Percentiles rank a stretch among this genome's conserved stretches.
phyloP scores from a whole-genome alignment of 2,329 filamentous ascomycete genomes.

The Laburnicola sp. region DNA sequence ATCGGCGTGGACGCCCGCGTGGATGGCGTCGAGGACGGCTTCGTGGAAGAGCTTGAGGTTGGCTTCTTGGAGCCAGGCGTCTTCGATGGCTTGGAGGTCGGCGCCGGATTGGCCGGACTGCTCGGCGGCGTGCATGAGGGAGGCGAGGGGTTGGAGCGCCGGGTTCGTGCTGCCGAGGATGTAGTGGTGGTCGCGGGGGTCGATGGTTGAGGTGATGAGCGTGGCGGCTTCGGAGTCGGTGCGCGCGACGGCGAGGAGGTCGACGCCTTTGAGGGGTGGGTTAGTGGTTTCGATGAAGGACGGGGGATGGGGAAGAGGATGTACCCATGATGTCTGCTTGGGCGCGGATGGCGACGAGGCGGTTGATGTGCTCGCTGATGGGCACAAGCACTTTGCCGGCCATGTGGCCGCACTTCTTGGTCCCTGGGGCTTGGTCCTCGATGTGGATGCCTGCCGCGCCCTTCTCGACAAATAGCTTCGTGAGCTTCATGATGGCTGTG shows the following conservation, averaged over 20 bases:
- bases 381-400: slow-evolving; percentile 97
- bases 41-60: slow-evolving; percentile 87
- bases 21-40: slow-evolving; percentile 81
- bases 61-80: slow-evolving; percentile 79
- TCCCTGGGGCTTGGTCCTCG: slow-evolving; percentile 96
- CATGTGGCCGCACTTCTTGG: slow-evolving; percentile 99
- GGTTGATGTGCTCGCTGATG: slow-evolving; percentile 97
- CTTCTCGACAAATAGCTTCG: slow-evolving; percentile 95
- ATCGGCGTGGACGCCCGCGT: slow-evolving; percentile 65
- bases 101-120: slow-evolving; percentile 75
- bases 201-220: slow-evolving; percentile 94
- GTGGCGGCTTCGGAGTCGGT: slow-evolving; percentile 98
- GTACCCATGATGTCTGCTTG: slow-evolving; percentile 98
- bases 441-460: slow-evolving; percentile 98
- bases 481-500: slow-evolving; percentile 99
- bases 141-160: slow-evolving; percentile 77
- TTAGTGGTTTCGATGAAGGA: not conserved
- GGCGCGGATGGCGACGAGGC: slow-evolving; percentile 91
- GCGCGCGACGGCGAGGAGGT: slow-evolving; percentile 87
- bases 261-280: slow-evolving; percentile 58
- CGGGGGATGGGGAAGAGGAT: slow-evolving; percentile 8
- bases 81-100: slow-evolving; percentile 87
- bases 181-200: slow-evolving; percentile 92
- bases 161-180: slow-evolving; percentile 89
- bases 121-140: slow-evolving; percentile 89